Conservation (phyloP, 768 basidiomycete species). For the Lentinula boryana region DNA sequence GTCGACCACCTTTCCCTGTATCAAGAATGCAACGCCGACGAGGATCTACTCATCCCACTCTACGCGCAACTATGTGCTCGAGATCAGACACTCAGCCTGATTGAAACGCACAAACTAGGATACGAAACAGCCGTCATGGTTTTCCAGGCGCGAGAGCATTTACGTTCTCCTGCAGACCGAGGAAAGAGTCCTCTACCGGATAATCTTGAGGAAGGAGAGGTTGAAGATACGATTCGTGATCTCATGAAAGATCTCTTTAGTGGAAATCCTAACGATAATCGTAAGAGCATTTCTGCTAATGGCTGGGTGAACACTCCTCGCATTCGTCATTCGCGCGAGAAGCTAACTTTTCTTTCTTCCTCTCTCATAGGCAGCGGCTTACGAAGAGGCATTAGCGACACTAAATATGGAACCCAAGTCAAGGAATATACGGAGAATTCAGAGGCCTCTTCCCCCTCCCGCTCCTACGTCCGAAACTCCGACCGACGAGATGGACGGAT, state of each 20-base stretch:
- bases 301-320: constrained; percentile 7
- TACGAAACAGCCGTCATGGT: constrained; percentile 32
- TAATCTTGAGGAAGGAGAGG: constrained; percentile 4
- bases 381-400: constrained; percentile 3
- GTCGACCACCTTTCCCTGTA: constrained; percentile 51
- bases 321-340: constrained; percentile 2
- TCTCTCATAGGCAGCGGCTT: constrained; percentile 2
- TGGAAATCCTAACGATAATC: constrained; percentile 2
- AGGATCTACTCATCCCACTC: constrained; percentile 31
- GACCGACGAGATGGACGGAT: background rate
- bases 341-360: background rate
- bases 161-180: constrained; percentile 14
- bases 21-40: constrained; percentile 30
- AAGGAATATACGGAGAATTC: constrained; percentile 1
- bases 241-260: constrained; percentile 7
- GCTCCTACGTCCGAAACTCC: background rate
- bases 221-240: constrained; percentile 5
- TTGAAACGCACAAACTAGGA: constrained; percentile 39
- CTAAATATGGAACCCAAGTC: constrained; percentile 4
- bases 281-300: constrained; percentile 7
- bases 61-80: constrained; percentile 37
- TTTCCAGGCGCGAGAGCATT: constrained; percentile 30
- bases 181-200: constrained; percentile 9
- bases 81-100: constrained; percentile 30
- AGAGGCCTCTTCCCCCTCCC: background rate